Percentiles rank a stretch among this genome's conserved stretches.
phyloP scores from a whole-genome alignment of 495 filamentous ascomycete genomes.

The Sabuloglossum arenarium region DNA sequence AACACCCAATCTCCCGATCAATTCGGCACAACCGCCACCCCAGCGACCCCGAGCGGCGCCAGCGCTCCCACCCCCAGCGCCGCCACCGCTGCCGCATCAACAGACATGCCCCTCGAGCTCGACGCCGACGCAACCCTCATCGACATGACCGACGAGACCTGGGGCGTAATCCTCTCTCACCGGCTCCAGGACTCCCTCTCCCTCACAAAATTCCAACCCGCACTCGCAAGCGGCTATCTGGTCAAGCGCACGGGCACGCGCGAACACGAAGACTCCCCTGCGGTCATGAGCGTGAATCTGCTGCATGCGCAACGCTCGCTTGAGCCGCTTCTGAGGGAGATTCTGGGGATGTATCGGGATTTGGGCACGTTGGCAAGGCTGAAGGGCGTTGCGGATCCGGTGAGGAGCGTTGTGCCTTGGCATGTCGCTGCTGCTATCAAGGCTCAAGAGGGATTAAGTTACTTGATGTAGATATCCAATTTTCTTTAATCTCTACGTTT shows the following conservation, averaged over 20 bases:
- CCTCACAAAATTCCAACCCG: slow-evolving; percentile 38
- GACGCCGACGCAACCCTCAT: slow-evolving; percentile 57
- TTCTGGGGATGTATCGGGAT: slow-evolving; percentile 54
- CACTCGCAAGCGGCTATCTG: slow-evolving; percentile 52
- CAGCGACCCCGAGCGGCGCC: slow-evolving; percentile 27
- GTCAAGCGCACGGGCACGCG: slow-evolving; percentile 44
- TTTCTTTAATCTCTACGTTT: too few species aligned
- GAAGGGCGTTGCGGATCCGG: slow-evolving; percentile 40
- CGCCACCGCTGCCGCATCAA: slow-evolving; percentile 32
- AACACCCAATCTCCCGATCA: slow-evolving; percentile 34
- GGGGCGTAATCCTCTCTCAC: slow-evolving; percentile 53
- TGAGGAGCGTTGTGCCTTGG: slow-evolving; percentile 52
- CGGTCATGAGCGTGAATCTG: slow-evolving; percentile 43
- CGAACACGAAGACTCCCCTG: slow-evolving; percentile 37
- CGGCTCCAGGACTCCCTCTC: slow-evolving; percentile 46
- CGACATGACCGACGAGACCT: slow-evolving; percentile 62
- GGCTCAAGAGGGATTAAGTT: slow-evolving; percentile 34
- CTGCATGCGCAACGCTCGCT: slow-evolving; percentile 31
- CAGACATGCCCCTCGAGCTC: slow-evolving; percentile 21
- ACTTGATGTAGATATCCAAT: slow-evolving; percentile 24
- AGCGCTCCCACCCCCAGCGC: slow-evolving; percentile 25
- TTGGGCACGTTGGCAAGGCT: slow-evolving; percentile 51
- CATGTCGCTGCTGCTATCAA: slow-evolving; percentile 67
- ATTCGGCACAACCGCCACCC: slow-evolving; percentile 19
- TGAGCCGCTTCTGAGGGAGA: slow-evolving; percentile 45